Base-by-base conservation (phyloP, 208 protist species). In the Crithidia expoeki region DNA sequence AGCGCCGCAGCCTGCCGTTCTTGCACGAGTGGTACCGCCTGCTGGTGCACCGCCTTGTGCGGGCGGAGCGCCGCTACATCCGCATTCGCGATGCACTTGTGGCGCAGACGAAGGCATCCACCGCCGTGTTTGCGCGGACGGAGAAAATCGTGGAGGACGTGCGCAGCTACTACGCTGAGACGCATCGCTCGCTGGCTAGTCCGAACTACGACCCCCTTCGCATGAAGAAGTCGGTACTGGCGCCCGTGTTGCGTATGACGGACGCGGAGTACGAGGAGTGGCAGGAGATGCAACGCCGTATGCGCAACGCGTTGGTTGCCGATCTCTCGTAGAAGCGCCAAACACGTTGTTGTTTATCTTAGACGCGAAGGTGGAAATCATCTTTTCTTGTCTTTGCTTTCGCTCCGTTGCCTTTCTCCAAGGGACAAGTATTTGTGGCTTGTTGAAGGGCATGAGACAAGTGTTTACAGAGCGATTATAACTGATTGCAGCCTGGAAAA, bases 171-270 rank as follows among this genome's bases (percentile, higher is more conserved):
- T 93, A 93, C 76, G 74, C 80, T 1, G 90, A 93, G 63, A 86
- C 87, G 28, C 90, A 95, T 62, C 79, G 83, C 42, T 91, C 84
- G 21, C 79, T 95, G 3, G 76, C 86, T 1, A 90, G 82, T 36
- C 72, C 85, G 23, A 95, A 92, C 72, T 95, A 95, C 78, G 90
- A 95, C 61, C 86, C 86, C 17, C 57, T 85, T 6, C 79, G 83
- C 6, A 95, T 95, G 88, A 91, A 93, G 62, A 91, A 92, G 61
- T 90, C 85, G 3, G 61, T 66, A 5, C 72, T 91, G 14, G 87
- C 85, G n/a, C 78, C 84, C 5, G 73, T 92, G 16, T 77, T 95
- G 75, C 67, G 76, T 34, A 95, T 95, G 90, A 88, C 61, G 12
- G 74, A 83, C 32, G 47, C 57, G 17, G 88, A 92, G 78, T 92